These are phyloP conservation scores for Tricholoma saponaceum DNA, from an alignment of 768 basidiomycete genomes.

Conservation along the genomic window DNA sequence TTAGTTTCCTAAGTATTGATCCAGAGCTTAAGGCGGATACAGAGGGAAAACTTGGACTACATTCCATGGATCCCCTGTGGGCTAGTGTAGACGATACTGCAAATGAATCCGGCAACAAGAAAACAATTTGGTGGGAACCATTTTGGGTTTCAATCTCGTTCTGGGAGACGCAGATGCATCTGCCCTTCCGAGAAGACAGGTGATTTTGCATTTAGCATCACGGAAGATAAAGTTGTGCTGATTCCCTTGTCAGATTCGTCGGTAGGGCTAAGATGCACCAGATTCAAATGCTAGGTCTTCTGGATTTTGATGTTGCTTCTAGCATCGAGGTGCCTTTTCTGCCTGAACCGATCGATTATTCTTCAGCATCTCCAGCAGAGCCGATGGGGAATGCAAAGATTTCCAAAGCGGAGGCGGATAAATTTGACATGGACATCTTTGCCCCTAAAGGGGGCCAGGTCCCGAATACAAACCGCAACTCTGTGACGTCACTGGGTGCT, in stretches of 20 bases:
- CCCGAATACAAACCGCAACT: constrained; percentile 27
- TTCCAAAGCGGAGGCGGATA: constrained; percentile 58
- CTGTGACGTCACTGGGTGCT: constrained; percentile 36
- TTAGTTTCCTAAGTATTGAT: constrained; percentile 76
- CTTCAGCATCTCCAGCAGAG: constrained; percentile 30
- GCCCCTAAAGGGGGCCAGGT: constrained; percentile 39
- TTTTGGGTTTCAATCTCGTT: constrained; percentile 81
- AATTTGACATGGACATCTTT: constrained; percentile 73
- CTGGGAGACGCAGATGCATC: constrained; percentile 85
- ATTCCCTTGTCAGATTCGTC: constrained; percentile 59
- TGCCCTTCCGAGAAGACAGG: constrained; percentile 80
- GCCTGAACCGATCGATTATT: constrained; percentile 36
- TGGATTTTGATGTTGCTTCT: constrained; percentile 88
- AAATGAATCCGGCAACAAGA: constrained; percentile 35
- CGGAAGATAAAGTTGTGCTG: not conserved
- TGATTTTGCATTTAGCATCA: constrained; percentile 22
- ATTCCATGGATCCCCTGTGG: constrained; percentile 71
- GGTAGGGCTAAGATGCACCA: constrained; percentile 97
- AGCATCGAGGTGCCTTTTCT: constrained; percentile 86
- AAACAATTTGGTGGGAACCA: constrained; percentile 85
- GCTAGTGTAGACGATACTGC: constrained; percentile 52
- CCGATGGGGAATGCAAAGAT: constrained; percentile 30
- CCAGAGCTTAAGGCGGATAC: constrained; percentile 44
- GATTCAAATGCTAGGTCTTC: constrained; percentile 89
- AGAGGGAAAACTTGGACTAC: constrained; percentile 40